phyloP scores from a whole-genome alignment of 768 basidiomycete genomes.

The Hericium erinaceus region DNA sequence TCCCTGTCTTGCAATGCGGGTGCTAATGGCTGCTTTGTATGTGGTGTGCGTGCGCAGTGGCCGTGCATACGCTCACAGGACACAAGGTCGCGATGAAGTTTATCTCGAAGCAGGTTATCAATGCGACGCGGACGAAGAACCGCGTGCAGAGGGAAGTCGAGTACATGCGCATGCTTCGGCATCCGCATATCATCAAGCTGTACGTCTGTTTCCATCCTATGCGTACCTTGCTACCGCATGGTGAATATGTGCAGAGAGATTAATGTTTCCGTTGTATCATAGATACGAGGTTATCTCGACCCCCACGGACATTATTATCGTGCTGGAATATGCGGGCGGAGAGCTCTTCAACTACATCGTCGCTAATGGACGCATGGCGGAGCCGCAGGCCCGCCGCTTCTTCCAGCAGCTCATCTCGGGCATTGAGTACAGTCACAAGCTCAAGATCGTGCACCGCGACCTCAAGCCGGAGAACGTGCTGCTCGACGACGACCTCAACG shows the following conservation, averaged over 20 bases:
- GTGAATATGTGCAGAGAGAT: not conserved
- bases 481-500: conserved; percentile 73
- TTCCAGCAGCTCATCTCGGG: conserved; percentile 98
- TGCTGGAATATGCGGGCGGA: conserved; percentile 92
- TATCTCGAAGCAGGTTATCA: conserved; percentile 90
- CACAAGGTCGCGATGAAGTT: conserved; percentile 98
- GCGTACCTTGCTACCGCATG: not conserved
- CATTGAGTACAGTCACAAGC: conserved; percentile 91
- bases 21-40: conserved; percentile 7
- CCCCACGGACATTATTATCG: conserved; percentile 93
- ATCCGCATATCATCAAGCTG: conserved; percentile 98
- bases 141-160: conserved; percentile 93
- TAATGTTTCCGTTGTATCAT: conserved; percentile 5
- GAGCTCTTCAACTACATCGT: conserved; percentile 99
- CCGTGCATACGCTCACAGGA: conserved; percentile 87
- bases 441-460: conserved; percentile 97
- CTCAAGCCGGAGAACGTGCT: conserved; percentile 96
- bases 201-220: conserved; percentile 28
- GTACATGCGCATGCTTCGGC: conserved; percentile 88
- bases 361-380: conserved; percentile 83
- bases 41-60: conserved; percentile 86
- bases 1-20: not conserved
- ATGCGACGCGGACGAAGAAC: conserved; percentile 83
- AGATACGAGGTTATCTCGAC: conserved; percentile 90
- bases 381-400: conserved; percentile 81